Evolutionary conservation across 805 yeast genomes (phyloP), one percentile per base, ranked within the genome.

Genomic region (Starmera amethionina): DNA sequence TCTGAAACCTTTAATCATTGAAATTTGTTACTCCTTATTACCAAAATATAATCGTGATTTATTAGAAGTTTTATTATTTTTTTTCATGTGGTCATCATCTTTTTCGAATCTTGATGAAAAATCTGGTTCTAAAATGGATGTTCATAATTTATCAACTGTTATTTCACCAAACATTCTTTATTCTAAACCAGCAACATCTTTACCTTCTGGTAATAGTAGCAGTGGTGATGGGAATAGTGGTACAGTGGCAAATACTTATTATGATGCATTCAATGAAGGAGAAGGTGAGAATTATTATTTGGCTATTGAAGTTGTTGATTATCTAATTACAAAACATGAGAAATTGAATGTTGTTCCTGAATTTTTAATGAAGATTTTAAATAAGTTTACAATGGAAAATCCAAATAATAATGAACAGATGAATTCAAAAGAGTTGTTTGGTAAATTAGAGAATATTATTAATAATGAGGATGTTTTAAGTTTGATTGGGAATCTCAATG

Each of bases 71-170:
- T 63, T 93, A 34, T 67, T 89, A 29, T 78, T 81, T 43, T 93
- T 93, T 59, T 75, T 93, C 55, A 81, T 80, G 59, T 93, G 97
- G 97, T 90, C 89, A 3, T 87, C 97, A 0, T 85, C 97, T 2
- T 93, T 93, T 63, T 84, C 97, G 1, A 89, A 86, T 50, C 77
- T 89, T 45, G 97, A 88, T 54, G 94, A 87, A 51, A 89, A 84
- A 49, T 75, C 78, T 18, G 93, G 93, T 1, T 87, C 97, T 4
- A 93, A 90, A 64, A 93, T 93, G 98, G 97, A 90, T 57, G 76
- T 84, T 30, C 95, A 88, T 56, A 93, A 93, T 58, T 69, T 93
- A 46, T 95, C 98, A 2, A 93, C 97, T 0, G 99, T 93, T 3
- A 72, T 93, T 38, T 84, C 97, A 0, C 99, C 99, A 2, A 93